These are phyloP conservation scores for Diaporthe amygdali DNA, from an alignment of 2,329 filamentous ascomycete genomes.

Conservation along the genomic window DNA sequence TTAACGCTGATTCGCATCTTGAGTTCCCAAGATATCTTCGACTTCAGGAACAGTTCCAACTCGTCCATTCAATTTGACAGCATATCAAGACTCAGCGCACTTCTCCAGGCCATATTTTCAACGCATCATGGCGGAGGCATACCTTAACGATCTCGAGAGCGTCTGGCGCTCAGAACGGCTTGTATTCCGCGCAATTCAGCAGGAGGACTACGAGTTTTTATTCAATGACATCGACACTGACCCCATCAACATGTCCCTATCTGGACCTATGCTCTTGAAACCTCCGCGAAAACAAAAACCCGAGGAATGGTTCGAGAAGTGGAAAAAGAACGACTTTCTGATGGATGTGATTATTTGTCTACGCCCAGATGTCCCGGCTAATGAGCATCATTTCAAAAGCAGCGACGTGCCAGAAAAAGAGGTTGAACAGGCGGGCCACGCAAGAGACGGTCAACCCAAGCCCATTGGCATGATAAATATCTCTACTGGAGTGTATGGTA, in stretches of 20 bases:
- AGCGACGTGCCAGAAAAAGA: neutral
- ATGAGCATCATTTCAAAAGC: neutral
- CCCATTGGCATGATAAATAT: constrained; percentile 27
- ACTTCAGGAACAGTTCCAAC: neutral
- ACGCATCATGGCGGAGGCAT: neutral
- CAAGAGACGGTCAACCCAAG: constrained; percentile 7
- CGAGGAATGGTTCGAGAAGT: constrained; percentile 23
- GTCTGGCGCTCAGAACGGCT: constrained; percentile 33
- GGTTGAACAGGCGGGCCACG: neutral
- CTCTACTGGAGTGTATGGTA: neutral
- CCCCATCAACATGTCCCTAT: constrained; percentile 25
- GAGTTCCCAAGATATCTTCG: neutral
- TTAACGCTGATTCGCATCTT: neutral
- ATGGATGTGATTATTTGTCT: constrained; percentile 31
- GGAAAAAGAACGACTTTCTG: constrained; percentile 16
- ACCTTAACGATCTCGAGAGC: constrained; percentile 13
- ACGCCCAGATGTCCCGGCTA: constrained; percentile 8
- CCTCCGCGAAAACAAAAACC: constrained; percentile 24
- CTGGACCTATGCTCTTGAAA: neutral
- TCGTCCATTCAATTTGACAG: neutral
- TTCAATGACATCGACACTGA: constrained; percentile 28
- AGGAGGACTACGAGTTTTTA: constrained; percentile 19
- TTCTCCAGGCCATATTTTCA: neutral
- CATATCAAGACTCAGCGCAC: neutral
- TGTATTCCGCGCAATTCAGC: constrained; percentile 30